phyloP scores from a whole-genome alignment of 257 asterid genomes.

The Solanum neorickii region DNA sequence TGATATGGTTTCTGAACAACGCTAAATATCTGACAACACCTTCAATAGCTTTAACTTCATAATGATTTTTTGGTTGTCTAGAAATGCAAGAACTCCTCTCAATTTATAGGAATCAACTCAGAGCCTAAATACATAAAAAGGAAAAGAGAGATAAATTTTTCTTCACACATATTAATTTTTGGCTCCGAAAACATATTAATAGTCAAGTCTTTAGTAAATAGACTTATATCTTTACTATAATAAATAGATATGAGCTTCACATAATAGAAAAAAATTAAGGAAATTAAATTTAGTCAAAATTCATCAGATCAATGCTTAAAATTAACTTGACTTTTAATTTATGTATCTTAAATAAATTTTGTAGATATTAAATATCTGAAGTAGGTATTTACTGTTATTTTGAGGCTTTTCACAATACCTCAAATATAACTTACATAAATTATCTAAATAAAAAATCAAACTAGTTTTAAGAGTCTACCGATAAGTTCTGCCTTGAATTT shows the following conservation, averaged over 20 bases:
- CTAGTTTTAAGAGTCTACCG: too few relatives aligned
- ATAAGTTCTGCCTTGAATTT: background rate
- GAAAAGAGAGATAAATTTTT: background rate
- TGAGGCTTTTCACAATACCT: background rate
- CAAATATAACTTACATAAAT: fast-evolving
- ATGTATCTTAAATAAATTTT: background rate
- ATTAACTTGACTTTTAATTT: too few relatives aligned
- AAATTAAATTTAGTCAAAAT: background rate
- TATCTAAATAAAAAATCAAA: too few relatives aligned
- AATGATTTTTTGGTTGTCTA: too few relatives aligned
- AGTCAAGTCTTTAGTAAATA: background rate
- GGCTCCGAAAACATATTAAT: background rate
- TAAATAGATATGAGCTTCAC: background rate
- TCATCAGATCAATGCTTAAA: too few relatives aligned
- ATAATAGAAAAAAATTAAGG: background rate
- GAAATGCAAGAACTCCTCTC: too few relatives aligned
- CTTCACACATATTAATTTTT: background rate
- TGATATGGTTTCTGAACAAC: background rate
- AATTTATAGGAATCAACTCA: too few relatives aligned
- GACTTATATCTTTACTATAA: background rate
- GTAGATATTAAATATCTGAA: too few relatives aligned
- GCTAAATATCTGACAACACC: background rate
- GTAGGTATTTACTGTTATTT: too few relatives aligned
- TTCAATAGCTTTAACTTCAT: background rate
- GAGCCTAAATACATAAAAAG: too few relatives aligned